A percentile compares a stretch with the other conserved stretches of the same genome.
phyloP scores from a whole-genome alignment of 371 early-diverging fungal species.

The Mucor racemosus region DNA sequence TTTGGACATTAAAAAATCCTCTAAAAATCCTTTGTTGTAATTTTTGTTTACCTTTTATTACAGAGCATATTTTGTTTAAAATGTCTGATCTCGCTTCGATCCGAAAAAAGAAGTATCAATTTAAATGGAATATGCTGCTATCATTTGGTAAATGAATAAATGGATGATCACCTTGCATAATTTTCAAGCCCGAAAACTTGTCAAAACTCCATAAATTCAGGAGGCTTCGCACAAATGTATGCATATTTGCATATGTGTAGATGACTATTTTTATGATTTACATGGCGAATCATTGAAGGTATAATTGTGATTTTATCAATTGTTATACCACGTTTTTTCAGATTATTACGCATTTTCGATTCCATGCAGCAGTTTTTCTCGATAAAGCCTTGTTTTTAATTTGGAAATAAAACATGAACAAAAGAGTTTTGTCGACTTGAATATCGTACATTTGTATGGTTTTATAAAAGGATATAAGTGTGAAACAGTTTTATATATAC shows the following conservation, averaged over 20 bases:
- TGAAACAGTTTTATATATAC: background rate
- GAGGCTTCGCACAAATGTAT: background rate
- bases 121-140: background rate
- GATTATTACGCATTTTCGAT: background rate
- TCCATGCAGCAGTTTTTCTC: background rate
- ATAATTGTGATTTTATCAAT: conserved; percentile 4
- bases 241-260: background rate
- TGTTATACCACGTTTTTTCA: background rate
- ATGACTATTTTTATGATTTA: background rate
- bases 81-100: background rate
- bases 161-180: conserved; percentile 2
- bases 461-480: background rate
- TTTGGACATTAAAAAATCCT: too few species aligned
- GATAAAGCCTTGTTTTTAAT: background rate
- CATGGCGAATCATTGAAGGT: background rate
- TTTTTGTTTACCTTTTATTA: too few species aligned
- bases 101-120: background rate
- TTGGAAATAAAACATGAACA: background rate
- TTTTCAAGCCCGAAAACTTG: conserved; percentile 8
- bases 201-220: background rate
- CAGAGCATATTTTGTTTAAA: too few species aligned
- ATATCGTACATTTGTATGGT: background rate
- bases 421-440: background rate
- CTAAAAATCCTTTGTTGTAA: too few species aligned
- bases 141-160: background rate